These are phyloP conservation scores for Phlegmacium glaucopus DNA, from an alignment of 768 basidiomycete genomes.

Conservation along the genomic window DNA sequence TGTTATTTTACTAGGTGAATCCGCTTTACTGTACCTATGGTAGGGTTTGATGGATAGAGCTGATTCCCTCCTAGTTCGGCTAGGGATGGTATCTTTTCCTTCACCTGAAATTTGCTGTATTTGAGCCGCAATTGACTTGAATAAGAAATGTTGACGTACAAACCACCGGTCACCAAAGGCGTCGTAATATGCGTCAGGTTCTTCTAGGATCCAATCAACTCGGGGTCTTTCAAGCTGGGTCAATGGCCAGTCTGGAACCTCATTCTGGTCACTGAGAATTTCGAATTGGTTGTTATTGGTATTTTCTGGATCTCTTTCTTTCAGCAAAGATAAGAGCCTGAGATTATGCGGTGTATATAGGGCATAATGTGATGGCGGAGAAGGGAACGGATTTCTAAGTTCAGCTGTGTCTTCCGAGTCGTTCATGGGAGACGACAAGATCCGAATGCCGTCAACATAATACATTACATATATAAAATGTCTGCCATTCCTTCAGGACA, in stretches of 20 bases:
- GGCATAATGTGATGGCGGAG: constrained; percentile 80
- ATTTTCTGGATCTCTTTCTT: constrained; percentile 43
- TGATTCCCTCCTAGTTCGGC: constrained; percentile 79
- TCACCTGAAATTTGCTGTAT: constrained; percentile 47
- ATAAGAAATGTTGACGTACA: constrained; percentile 45
- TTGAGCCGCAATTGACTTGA: constrained; percentile 5
- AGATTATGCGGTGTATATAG: constrained; percentile 77
- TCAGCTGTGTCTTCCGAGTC: constrained; percentile 62
- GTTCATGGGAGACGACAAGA: no score
- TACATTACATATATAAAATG: not conserved
- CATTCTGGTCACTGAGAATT: constrained; percentile 63
- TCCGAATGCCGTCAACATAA: not conserved
- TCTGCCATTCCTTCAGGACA: not conserved
- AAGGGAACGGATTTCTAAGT: constrained; percentile 84
- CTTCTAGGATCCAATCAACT: constrained; percentile 88
- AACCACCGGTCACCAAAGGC: constrained; percentile 90
- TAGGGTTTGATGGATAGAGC: constrained; percentile 73
- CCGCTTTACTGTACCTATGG: constrained; percentile 44
- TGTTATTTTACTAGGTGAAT: not conserved
- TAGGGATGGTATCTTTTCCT: constrained; percentile 80
- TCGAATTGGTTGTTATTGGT: constrained; percentile 53
- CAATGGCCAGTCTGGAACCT: constrained; percentile 78
- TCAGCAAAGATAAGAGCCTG: constrained; percentile 58
- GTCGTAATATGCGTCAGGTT: constrained; percentile 66
- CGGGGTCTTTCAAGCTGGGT: constrained; percentile 79